phyloP scores from a whole-genome alignment of 768 basidiomycete species.

The Myochromella boudieri region DNA sequence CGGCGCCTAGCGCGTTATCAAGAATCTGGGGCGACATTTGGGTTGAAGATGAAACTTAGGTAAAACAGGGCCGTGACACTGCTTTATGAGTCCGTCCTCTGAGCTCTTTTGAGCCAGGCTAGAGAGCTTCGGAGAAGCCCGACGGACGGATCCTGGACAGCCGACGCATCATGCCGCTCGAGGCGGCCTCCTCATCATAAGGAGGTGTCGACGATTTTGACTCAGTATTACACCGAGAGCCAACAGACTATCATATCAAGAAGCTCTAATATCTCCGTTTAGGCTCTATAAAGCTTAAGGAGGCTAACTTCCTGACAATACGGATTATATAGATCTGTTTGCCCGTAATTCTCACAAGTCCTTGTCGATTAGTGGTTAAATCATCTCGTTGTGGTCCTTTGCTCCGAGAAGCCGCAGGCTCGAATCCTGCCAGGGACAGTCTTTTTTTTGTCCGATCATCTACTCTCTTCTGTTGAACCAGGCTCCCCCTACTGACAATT shows the following conservation, averaged over 20 bases:
- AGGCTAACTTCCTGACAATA: too few relatives aligned
- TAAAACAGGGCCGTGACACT: background rate
- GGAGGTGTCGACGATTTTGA: too few relatives aligned
- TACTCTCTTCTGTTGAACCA: background rate
- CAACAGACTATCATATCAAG: too few relatives aligned
- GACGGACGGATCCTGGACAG: constrained; percentile 21
- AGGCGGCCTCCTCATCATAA: too few relatives aligned
- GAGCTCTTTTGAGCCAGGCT: too few relatives aligned
- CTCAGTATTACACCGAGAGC: too few relatives aligned
- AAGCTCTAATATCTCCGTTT: constrained; percentile 2
- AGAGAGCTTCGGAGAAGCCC: constrained; percentile 12
- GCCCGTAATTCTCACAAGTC: constrained; percentile 6
- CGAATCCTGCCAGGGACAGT: constrained; percentile 26
- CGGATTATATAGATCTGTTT: background rate
- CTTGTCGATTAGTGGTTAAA: constrained; percentile 24
- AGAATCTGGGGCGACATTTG: constrained; percentile 55
- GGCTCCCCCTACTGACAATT: background rate
- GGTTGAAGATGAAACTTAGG: constrained; percentile 8
- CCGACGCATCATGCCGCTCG: too few relatives aligned
- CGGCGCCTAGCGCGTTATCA: constrained; percentile 77
- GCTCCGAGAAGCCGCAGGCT: constrained; percentile 26
- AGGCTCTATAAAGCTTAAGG: too few relatives aligned
- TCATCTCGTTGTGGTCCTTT: constrained; percentile 22
- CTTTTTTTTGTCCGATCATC: constrained; percentile 5
- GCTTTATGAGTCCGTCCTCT: too few relatives aligned